These are phyloP conservation scores for Linum trigynum DNA, from an alignment of 345 rosid genomes.

Conservation along the genomic window DNA sequence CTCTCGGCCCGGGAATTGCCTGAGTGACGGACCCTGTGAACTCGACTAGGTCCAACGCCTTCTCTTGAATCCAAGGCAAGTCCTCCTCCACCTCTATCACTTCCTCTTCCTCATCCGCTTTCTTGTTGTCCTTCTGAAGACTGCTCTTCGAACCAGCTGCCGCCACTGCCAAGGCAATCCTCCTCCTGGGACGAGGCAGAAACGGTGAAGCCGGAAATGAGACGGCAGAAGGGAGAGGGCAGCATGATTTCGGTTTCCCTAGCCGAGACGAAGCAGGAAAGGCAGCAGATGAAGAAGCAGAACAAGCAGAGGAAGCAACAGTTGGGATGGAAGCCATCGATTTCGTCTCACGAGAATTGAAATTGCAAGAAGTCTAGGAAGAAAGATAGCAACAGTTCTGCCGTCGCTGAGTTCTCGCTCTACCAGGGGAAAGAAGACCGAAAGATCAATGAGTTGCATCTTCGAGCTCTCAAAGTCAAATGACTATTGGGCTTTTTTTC, in stretches of 20 bases:
- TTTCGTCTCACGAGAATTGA: neutral
- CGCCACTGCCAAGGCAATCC: conserved; percentile 16
- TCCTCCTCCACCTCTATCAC: conserved; percentile 71
- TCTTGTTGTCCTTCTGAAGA: conserved; percentile 6
- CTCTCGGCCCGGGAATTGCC: conserved; percentile 92
- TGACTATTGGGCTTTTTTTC: too few relatives aligned
- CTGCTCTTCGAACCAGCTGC: conserved; percentile 17
- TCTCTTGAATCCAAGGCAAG: conserved; percentile 87
- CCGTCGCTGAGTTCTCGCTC: neutral
- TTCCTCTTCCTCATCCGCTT: conserved; percentile 27
- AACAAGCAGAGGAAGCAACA: conserved; percentile 6
- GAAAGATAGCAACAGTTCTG: neutral
- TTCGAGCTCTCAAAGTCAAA: too few relatives aligned
- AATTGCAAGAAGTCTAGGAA: neutral
- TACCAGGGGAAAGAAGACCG: neutral
- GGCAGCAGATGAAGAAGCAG: conserved; percentile 13
- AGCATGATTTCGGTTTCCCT: conserved; percentile 15
- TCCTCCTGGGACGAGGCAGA: neutral
- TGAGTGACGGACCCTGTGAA: conserved; percentile 86
- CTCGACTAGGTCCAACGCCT: conserved; percentile 82
- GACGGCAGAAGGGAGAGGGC: conserved; percentile 13
- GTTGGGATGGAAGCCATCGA: conserved; percentile 10
- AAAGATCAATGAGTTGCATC: too few relatives aligned
- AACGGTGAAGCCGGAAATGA: conserved; percentile 9
- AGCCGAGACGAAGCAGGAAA: conserved; percentile 16